phyloP scores from a whole-genome alignment of 2,329 filamentous ascomycete genomes.

The Zasmidium citrigriseum region DNA sequence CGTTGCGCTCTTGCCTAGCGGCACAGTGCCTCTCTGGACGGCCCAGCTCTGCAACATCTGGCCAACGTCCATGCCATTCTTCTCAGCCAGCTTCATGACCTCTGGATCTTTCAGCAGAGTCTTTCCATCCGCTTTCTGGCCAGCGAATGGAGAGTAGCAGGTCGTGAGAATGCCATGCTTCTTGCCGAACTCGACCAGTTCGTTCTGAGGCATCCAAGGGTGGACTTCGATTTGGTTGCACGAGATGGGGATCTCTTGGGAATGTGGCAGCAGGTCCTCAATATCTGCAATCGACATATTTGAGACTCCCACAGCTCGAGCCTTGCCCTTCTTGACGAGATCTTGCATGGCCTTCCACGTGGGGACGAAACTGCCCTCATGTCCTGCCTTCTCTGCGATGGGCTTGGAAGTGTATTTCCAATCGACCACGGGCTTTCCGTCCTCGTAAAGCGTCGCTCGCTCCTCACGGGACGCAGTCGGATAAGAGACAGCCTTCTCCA shows the following conservation, averaged over 20 bases:
- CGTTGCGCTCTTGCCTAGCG: constrained; percentile 58
- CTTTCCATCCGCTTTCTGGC: constrained; percentile 27
- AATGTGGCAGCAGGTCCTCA: constrained; percentile 23
- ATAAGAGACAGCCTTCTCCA: constrained; percentile 18
- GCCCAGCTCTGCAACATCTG: constrained; percentile 58
- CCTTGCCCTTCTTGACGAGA: constrained; percentile 28
- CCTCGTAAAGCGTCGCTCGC: constrained; percentile 7
- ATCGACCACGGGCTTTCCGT: constrained; percentile 23
- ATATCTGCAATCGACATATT: constrained; percentile 32
- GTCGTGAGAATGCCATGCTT: constrained; percentile 25
- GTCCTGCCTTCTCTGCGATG: constrained; percentile 18
- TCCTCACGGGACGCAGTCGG: constrained; percentile 8
- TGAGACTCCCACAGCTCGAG: constrained; percentile 29
- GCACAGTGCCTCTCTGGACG: constrained; percentile 56
- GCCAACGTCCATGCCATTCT: constrained; percentile 58
- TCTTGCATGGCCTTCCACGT: constrained; percentile 34
- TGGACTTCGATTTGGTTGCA: constrained; percentile 34
- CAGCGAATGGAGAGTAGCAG: constrained; percentile 30
- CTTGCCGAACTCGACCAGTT: constrained; percentile 21
- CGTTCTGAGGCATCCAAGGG: constrained; percentile 28
- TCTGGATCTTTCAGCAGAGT: constrained; percentile 56
- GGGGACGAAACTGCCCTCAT: constrained; percentile 26
- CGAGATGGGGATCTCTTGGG: constrained; percentile 23
- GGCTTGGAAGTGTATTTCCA: constrained; percentile 22
- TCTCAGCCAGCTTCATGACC: constrained; percentile 65